Evolutionary conservation across 148 eudicot genomes (phyloP).

Genomic region (Agrostemma githago): DNA sequence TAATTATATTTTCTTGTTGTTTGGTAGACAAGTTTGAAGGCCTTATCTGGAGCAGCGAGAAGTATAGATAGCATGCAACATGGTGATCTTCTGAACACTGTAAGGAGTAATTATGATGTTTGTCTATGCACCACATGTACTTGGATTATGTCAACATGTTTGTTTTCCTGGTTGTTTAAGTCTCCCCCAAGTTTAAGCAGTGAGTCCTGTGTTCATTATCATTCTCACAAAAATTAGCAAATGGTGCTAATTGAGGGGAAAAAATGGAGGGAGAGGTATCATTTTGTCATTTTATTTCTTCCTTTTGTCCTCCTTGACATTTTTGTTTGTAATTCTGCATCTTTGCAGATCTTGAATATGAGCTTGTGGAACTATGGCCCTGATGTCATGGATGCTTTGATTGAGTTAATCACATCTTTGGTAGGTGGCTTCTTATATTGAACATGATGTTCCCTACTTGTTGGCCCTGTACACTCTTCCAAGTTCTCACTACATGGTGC

Average conservation of each 20-base stretch:
- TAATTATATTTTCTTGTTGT: conserved; percentile 16
- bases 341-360: conserved; percentile 61
- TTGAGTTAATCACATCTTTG: conserved; percentile 61
- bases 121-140: neutral
- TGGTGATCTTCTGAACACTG: conserved; percentile 49
- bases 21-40: conserved; percentile 63
- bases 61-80: conserved; percentile 53
- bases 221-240: neutral
- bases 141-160: conserved; percentile 1
- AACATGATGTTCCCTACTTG: conserved; percentile 2
- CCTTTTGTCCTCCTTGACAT: neutral
- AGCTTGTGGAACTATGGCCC: conserved; percentile 83
- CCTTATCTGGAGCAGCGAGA: conserved; percentile 68
- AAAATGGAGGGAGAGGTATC: neutral
- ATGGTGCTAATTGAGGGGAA: neutral
- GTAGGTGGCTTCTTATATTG: conserved; percentile 36
- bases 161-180: too few species aligned
- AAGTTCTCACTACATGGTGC: conserved; percentile 8
- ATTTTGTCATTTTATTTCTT: neutral
- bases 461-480: conserved; percentile 10
- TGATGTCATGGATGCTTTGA: conserved; percentile 88
- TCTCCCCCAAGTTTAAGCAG: too few species aligned
- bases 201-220: too few species aligned
- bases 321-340: neutral
- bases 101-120: conserved; percentile 32